A percentile compares a stretch with the other conserved stretches of the same genome.
Conservation (phyloP, 2,329 filamentous ascomycete species). For the Paraphaeosphaeria sporulosa region DNA sequence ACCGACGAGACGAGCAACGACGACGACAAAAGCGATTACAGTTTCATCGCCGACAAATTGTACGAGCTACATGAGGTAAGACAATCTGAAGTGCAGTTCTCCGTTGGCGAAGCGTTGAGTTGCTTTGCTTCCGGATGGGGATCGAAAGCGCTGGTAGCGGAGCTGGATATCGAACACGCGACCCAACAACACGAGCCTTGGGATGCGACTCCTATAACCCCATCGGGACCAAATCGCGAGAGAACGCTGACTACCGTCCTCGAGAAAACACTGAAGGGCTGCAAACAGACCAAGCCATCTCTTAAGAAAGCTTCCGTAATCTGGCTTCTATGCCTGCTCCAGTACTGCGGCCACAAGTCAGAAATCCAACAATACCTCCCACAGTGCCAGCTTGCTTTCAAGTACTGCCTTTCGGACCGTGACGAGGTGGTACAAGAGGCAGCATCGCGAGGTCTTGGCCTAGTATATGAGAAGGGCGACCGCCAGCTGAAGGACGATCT, state of each 20-base stretch:
- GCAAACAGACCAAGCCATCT: slow-evolving; percentile 84
- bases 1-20: slow-evolving; percentile 52
- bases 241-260: slow-evolving; percentile 64
- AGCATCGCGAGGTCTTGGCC: slow-evolving; percentile 85
- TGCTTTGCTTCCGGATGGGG: slow-evolving; percentile 82
- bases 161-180: slow-evolving; percentile 74
- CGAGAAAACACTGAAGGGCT: slow-evolving; percentile 77
- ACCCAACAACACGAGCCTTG: slow-evolving; percentile 44
- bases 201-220: slow-evolving; percentile 39
- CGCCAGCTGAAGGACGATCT: slow-evolving; percentile 79
- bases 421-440: slow-evolving; percentile 97
- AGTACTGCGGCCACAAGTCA: slow-evolving; percentile 82
- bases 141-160: slow-evolving; percentile 77
- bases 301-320: slow-evolving; percentile 92
- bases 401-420: slow-evolving; percentile 82
- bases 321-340: slow-evolving; percentile 90
- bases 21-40: slow-evolving; percentile 51
- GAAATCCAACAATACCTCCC: slow-evolving; percentile 78
- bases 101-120: slow-evolving; percentile 86
- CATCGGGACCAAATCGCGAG: slow-evolving; percentile 40
- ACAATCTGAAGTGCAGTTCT: slow-evolving; percentile 87
- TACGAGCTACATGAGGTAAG: slow-evolving; percentile 84
- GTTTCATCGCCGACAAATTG: slow-evolving; percentile 70
- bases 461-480: slow-evolving; percentile 94
- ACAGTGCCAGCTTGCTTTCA: slow-evolving; percentile 85